phyloP scores from a whole-genome alignment of 176 grass and related monocot species.

The Bothriochloa decipiens region DNA sequence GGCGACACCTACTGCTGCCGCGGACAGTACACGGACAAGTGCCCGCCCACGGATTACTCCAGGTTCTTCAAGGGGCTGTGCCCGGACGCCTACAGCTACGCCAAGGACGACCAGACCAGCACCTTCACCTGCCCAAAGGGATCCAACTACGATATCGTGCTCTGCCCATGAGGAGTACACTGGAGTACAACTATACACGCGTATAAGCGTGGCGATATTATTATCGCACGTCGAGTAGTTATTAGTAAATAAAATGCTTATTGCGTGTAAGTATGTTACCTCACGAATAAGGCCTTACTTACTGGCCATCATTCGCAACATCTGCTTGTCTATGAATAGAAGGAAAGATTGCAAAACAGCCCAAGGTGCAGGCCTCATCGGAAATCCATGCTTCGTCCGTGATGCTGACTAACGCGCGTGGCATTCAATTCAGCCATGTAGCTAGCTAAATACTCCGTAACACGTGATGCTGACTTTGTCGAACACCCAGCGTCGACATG shows the following conservation, averaged over 20 bases:
- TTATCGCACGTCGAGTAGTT: not conserved
- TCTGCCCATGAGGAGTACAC: constrained; percentile 33
- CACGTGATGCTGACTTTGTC: no score
- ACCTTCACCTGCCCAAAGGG: constrained; percentile 26
- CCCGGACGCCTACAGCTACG: constrained; percentile 38
- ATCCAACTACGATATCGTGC: constrained; percentile 25
- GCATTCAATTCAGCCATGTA: no score
- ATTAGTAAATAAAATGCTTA: not conserved
- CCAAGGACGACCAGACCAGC: not conserved
- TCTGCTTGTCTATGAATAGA: not conserved
- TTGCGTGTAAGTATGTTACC: not conserved
- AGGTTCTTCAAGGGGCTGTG: constrained; percentile 39
- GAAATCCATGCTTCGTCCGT: no score
- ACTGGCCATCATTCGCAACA: not conserved
- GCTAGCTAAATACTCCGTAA: no score
- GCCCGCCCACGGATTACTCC: constrained; percentile 29
- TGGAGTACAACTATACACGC: not conserved
- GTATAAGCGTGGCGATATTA: not conserved
- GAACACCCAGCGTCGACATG: no score
- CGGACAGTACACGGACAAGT: not conserved
- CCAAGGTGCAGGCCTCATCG: no score
- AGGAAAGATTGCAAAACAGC: not conserved
- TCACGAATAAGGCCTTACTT: not conserved
- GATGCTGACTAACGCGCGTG: no score
- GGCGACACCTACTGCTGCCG: constrained; percentile 23